These are phyloP conservation scores for Phytophthora idaei DNA, from an alignment of 352 stramenopile species.

Conservation along the genomic window DNA sequence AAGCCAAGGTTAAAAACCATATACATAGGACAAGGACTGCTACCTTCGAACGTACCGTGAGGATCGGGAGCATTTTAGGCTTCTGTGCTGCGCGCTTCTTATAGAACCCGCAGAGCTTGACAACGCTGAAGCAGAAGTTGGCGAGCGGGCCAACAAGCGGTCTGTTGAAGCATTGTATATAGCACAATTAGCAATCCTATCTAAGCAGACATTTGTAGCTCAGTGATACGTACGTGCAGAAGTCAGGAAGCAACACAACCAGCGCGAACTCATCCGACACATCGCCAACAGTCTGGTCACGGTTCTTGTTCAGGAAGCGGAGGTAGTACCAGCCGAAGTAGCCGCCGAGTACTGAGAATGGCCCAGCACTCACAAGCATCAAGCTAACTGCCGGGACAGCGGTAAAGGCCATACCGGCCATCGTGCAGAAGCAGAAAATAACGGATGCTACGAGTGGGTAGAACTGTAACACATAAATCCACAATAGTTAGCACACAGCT, in stretches of 20 bases:
- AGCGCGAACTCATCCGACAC: conserved; percentile 81
- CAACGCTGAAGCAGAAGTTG: conserved; percentile 86
- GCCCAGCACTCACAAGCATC: conserved; percentile 68
- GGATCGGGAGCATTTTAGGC: conserved; percentile 62
- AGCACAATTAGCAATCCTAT: conserved; percentile 4
- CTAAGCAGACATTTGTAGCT: neutral
- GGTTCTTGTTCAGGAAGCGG: conserved; percentile 84
- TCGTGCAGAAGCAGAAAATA: conserved; percentile 57
- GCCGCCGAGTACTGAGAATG: conserved; percentile 73
- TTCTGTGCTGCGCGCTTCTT: conserved; percentile 75
- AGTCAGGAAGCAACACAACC: conserved; percentile 70
- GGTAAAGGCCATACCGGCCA: conserved; percentile 47
- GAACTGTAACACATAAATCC: conserved; percentile 42
- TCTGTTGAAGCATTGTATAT: conserved; percentile 33
- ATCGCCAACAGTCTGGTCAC: conserved; percentile 71
- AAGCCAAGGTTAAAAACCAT: neutral
- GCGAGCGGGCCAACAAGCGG: conserved; percentile 64
- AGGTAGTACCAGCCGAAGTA: conserved; percentile 90
- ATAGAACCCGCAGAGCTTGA: conserved; percentile 86
- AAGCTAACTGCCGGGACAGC: conserved; percentile 43
- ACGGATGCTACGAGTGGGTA: conserved; percentile 65
- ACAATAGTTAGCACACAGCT: conserved; percentile 6
- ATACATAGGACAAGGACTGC: neutral
- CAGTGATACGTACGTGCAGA: conserved; percentile 56
- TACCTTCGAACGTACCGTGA: conserved; percentile 43